A percentile compares a stretch with the other conserved stretches of the same genome.
Conservation (phyloP, 352 stramenopile species). For the Pythium apleroticum region DNA sequence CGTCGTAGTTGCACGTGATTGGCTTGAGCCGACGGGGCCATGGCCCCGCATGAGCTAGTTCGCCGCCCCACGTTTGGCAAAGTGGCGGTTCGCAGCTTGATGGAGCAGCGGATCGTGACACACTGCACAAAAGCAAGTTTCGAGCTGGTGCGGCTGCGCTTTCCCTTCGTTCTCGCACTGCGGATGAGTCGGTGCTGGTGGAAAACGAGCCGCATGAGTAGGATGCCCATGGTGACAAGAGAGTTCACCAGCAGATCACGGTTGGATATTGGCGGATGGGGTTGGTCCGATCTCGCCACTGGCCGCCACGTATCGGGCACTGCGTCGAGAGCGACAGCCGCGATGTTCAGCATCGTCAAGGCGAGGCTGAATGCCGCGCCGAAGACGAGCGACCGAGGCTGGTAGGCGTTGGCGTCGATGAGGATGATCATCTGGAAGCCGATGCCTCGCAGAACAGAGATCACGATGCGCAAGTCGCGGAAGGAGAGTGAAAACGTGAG, state of each 20-base stretch:
- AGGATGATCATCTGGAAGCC: constrained; percentile 28
- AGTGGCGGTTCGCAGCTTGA: constrained; percentile 5
- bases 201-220: constrained; percentile 15
- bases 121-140: neutral
- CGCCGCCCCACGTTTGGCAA: neutral
- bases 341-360: neutral
- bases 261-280: neutral
- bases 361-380: neutral
- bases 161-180: neutral
- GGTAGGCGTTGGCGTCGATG: constrained; percentile 24
- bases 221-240: constrained; percentile 15
- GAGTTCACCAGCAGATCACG: constrained; percentile 16
- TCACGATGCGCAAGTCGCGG: constrained; percentile 8
- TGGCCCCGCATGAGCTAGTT: neutral
- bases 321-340: neutral
- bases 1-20: neutral
- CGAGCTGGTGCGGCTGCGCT: neutral
- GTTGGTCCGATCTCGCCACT: neutral
- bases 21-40: neutral
- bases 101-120: constrained; percentile 12
- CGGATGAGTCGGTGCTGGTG: constrained; percentile 7
- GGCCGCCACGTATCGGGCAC: neutral
- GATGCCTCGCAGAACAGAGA: constrained; percentile 1
- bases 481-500: constrained; percentile 16
- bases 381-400: constrained; percentile 3